Evolutionary conservation across 73 alveolate genomes (phyloP).

Genomic region (Paramecium bursaria): DNA sequence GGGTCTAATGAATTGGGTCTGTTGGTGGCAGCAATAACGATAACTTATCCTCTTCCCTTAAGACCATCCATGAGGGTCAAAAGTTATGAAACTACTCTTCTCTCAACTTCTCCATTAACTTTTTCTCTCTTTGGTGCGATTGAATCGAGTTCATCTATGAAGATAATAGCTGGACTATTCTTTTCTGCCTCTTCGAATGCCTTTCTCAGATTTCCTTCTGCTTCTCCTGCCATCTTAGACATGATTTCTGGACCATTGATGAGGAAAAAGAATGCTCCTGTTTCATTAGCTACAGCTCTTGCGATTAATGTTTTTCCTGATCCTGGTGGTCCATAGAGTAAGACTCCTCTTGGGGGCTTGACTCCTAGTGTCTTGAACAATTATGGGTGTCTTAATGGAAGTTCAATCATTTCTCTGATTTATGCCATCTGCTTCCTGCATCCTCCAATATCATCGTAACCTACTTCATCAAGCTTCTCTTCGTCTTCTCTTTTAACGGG

Average conservation of each 20-base stretch:
- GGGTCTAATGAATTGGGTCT: slow-evolving; percentile 97
- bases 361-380: slow-evolving; percentile 98
- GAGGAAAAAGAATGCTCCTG: slow-evolving; percentile 93
- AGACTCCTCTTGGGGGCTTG: slow-evolving; percentile 99
- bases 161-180: slow-evolving; percentile 97
- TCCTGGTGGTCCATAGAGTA: slow-evolving; percentile 97
- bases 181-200: slow-evolving; percentile 98
- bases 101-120: slow-evolving; percentile 97
- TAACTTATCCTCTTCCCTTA: slow-evolving; percentile 95
- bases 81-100: slow-evolving; percentile 96
- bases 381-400: slow-evolving; percentile 97
- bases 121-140: slow-evolving; percentile 98
- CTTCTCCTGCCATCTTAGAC: slow-evolving; percentile 99
- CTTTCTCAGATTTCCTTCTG: slow-evolving; percentile 96
- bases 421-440: slow-evolving; percentile 98
- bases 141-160: slow-evolving; percentile 99
- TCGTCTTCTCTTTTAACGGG: slow-evolving; percentile 96
- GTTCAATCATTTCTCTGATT: slow-evolving; percentile 98
- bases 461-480: slow-evolving; percentile 96
- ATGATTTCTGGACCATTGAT: slow-evolving; percentile 93
- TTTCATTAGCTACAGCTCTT: slow-evolving; percentile 98
- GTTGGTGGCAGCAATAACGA: slow-evolving; percentile 97
- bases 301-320: slow-evolving; percentile 97
- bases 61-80: slow-evolving; percentile 97
- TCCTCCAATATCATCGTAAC: slow-evolving; percentile 99